These are phyloP conservation scores for Irpex sp. DNA, from an alignment of 1,284 basidiomycete species.

Conservation along the genomic window DNA sequence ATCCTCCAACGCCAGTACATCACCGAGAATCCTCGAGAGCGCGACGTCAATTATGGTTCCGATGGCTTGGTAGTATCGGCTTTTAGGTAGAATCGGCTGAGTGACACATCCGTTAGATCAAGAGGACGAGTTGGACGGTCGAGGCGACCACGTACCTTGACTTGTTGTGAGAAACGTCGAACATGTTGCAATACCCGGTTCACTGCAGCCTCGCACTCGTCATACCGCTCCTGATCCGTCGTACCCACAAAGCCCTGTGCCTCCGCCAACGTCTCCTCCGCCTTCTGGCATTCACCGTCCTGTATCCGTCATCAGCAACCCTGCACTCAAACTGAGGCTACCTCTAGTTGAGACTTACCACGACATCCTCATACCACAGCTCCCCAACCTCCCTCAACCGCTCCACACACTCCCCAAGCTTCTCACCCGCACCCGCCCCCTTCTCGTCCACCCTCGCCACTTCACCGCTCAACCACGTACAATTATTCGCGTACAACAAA, in stretches of 20 bases:
- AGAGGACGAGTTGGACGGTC: background rate
- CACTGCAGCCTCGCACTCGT: slow-evolving; percentile 73
- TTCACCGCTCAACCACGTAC: slow-evolving; percentile 61
- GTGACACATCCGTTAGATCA: background rate
- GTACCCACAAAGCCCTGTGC: slow-evolving; percentile 74
- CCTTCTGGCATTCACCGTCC: slow-evolving; percentile 39
- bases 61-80: slow-evolving; percentile 65
- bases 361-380: slow-evolving; percentile 63
- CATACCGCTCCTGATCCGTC: slow-evolving; percentile 72
- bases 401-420: slow-evolving; percentile 45
- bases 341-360: slow-evolving; percentile 38
- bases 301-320: slow-evolving; percentile 18
- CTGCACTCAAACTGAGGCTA: background rate
- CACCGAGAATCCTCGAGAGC: slow-evolving; percentile 66
- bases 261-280: slow-evolving; percentile 50
- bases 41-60: slow-evolving; percentile 77
- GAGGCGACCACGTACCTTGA: slow-evolving; percentile 57
- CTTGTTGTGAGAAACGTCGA: slow-evolving; percentile 58
- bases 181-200: slow-evolving; percentile 67
- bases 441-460: slow-evolving; percentile 34
- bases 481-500: slow-evolving; percentile 89
- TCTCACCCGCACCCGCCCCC: slow-evolving; percentile 40
- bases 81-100: slow-evolving; percentile 57
- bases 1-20: slow-evolving; percentile 79
- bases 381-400: slow-evolving; percentile 52